These are phyloP conservation scores for Calonectria pauciramosa DNA, from an alignment of 2,329 filamentous ascomycete genomes.

Conservation along the genomic window DNA sequence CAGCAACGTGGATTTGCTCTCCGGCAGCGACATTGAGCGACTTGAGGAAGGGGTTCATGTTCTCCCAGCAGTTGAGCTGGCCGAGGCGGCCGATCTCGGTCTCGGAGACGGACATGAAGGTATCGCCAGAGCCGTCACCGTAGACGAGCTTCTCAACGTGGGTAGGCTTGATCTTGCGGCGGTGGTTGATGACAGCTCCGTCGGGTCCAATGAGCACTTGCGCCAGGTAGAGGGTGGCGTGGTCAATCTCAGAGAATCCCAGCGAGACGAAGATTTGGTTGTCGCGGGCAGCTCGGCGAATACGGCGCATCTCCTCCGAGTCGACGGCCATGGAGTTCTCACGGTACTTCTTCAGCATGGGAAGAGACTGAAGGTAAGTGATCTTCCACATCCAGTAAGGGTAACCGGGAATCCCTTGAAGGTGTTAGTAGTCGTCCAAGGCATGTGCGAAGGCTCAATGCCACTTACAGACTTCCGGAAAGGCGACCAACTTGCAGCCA, in stretches of 20 bases:
- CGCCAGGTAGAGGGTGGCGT: conserved; percentile 61
- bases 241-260: conserved; percentile 64
- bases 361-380: conserved; percentile 49
- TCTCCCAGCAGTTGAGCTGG: conserved; percentile 69
- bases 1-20: conserved; percentile 48
- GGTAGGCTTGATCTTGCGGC: conserved; percentile 66
- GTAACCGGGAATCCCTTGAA: conserved; percentile 64
- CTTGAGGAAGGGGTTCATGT: conserved; percentile 54
- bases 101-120: conserved; percentile 62
- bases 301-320: conserved; percentile 59
- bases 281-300: conserved; percentile 56
- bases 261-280: conserved; percentile 61
- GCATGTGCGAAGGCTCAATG: neutral
- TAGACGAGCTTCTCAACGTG: conserved; percentile 64
- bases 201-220: conserved; percentile 66
- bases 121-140: conserved; percentile 69
- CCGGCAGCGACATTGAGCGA: conserved; percentile 44
- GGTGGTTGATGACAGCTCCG: conserved; percentile 60
- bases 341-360: conserved; percentile 54
- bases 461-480: conserved; percentile 61
- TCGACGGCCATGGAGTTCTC: conserved; percentile 52
- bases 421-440: neutral
- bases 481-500: conserved; percentile 67
- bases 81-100: conserved; percentile 66
- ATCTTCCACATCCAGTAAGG: conserved; percentile 57